These are phyloP conservation scores for Ilex asprella DNA, from an alignment of 257 asterid species.

Conservation along the genomic window DNA sequence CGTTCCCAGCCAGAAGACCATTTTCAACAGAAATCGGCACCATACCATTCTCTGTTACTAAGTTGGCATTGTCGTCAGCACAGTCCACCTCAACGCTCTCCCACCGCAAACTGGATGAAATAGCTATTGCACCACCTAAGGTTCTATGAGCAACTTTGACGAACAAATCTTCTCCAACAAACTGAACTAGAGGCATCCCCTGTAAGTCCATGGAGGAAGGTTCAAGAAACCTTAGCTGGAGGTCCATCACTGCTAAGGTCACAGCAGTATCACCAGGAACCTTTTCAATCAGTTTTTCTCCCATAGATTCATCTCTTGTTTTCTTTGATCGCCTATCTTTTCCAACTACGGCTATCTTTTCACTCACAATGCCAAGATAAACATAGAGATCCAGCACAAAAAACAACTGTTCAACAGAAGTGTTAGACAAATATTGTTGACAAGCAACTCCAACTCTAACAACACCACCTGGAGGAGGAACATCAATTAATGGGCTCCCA, in stretches of 20 bases:
- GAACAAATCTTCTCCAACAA: slow-evolving; percentile 62
- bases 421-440: slow-evolving; percentile 70
- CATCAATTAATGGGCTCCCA: slow-evolving; percentile 70
- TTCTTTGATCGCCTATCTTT: slow-evolving; percentile 36
- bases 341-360: slow-evolving; percentile 58
- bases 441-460: slow-evolving; percentile 87
- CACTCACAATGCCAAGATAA: slow-evolving; percentile 71
- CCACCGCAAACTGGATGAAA: slow-evolving; percentile 77
- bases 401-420: slow-evolving; percentile 89
- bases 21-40: slow-evolving; percentile 22
- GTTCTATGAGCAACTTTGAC: slow-evolving; percentile 77
- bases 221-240: slow-evolving; percentile 77
- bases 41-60: slow-evolving; percentile 28
- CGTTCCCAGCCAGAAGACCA: slow-evolving; percentile 29
- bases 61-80: slow-evolving; percentile 47
- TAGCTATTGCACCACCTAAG: slow-evolving; percentile 89
- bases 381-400: slow-evolving; percentile 78
- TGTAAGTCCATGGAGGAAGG: slow-evolving; percentile 42
- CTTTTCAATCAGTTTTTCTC: slow-evolving; percentile 46
- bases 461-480: slow-evolving; percentile 94
- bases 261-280: slow-evolving; percentile 90
- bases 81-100: slow-evolving; percentile 81
- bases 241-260: slow-evolving; percentile 50
- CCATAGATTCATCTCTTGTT: slow-evolving; percentile 36
- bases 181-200: slow-evolving; percentile 69